These are phyloP conservation scores for Clonostachys rosea DNA, from an alignment of 2,329 filamentous ascomycete species.

Conservation along the genomic window DNA sequence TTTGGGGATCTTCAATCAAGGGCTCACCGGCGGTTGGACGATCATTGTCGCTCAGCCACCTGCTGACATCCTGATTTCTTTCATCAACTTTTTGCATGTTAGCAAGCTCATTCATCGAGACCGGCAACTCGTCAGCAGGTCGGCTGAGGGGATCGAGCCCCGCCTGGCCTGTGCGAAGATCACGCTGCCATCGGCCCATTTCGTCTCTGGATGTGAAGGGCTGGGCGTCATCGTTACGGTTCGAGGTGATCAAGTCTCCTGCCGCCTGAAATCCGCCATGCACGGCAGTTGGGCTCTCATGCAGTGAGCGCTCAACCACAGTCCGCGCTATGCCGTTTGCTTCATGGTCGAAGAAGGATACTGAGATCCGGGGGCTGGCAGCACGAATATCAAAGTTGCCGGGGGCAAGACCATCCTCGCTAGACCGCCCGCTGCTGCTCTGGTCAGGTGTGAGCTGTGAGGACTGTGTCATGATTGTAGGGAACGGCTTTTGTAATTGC, in stretches of 20 bases:
- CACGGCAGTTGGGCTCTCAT: slow-evolving; percentile 20
- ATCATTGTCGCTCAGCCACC: slow-evolving; percentile 38
- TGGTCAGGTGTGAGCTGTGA: slow-evolving; percentile 43
- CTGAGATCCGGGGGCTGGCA: slow-evolving; percentile 47
- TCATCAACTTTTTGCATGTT: slow-evolving; percentile 33
- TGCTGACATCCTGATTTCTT: slow-evolving; percentile 42
- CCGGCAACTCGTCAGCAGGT: slow-evolving; percentile 29
- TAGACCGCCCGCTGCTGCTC: slow-evolving; percentile 42
- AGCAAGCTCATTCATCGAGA: slow-evolving; percentile 44
- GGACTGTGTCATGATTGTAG: slow-evolving; percentile 17
- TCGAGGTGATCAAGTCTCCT: slow-evolving; percentile 29
- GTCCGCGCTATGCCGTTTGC: slow-evolving; percentile 26
- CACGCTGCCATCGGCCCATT: slow-evolving; percentile 33
- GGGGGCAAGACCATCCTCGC: slow-evolving; percentile 40
- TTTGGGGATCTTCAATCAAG: not conserved
- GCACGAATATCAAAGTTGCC: slow-evolving; percentile 31
- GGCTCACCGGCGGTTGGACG: too few species aligned
- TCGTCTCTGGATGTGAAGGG: slow-evolving; percentile 25
- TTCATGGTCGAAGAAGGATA: slow-evolving; percentile 50
- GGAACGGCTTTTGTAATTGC: slow-evolving; percentile 32
- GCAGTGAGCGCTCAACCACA: slow-evolving; percentile 28
- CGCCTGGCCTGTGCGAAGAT: slow-evolving; percentile 29
- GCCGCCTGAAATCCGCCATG: slow-evolving; percentile 25
- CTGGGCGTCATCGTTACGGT: slow-evolving; percentile 9
- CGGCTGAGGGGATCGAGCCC: slow-evolving; percentile 44